phyloP scores from a whole-genome alignment of 192 early-diverging fungal species.

The Allomyces macrogynus region DNA sequence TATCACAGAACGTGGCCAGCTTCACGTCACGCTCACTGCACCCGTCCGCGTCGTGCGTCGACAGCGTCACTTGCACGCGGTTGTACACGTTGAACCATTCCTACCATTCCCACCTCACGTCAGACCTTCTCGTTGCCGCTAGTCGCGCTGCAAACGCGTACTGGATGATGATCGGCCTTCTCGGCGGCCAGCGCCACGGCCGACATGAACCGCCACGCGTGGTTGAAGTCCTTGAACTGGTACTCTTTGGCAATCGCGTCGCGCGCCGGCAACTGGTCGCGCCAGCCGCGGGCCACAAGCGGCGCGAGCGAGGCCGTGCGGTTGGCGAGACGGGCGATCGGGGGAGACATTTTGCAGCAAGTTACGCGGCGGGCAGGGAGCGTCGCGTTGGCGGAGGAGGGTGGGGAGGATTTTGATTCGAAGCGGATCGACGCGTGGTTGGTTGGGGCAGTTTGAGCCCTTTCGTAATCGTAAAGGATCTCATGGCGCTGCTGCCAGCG shows the following conservation, averaged over 20 bases:
- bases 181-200: constrained; percentile 73
- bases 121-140: no score
- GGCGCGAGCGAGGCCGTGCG: neutral
- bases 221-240: constrained; percentile 58
- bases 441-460: no score
- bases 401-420: no score
- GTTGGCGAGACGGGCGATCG: neutral
- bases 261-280: constrained; percentile 8
- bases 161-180: constrained; percentile 87
- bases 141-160: constrained; percentile 10
- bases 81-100: constrained; percentile 71
- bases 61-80: constrained; percentile 64
- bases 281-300: neutral
- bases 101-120: no score
- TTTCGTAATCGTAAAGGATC: no score
- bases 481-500: no score
- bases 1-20: constrained; percentile 50
- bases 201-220: constrained; percentile 90
- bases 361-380: no score
- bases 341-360: no score
- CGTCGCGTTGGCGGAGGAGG: no score
- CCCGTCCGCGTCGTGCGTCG: constrained; percentile 80
- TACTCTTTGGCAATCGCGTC: constrained; percentile 62
- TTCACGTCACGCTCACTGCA: constrained; percentile 52
- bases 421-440: no score